Conservation (phyloP, 2,329 filamentous ascomycete species). For the Rhynchosporium agropyri region DNA sequence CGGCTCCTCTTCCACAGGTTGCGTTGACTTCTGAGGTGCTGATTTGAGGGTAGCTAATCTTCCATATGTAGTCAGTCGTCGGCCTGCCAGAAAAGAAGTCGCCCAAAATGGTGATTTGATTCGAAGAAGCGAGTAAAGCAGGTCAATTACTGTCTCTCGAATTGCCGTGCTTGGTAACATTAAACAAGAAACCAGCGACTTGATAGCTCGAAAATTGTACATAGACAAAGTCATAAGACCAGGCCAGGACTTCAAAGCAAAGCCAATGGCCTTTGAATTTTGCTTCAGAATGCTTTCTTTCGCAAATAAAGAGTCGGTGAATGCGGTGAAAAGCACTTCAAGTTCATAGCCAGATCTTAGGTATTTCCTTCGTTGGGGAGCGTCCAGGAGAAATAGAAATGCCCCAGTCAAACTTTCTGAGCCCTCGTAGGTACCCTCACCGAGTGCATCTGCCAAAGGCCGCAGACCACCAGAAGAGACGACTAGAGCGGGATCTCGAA, state of each 20-base stretch:
- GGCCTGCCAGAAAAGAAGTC: conserved; percentile 89
- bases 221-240: conserved; percentile 86
- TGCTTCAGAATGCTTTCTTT: conserved; percentile 71
- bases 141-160: conserved; percentile 80
- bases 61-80: conserved; percentile 94
- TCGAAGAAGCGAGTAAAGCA: conserved; percentile 77
- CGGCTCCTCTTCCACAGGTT: conserved; percentile 63
- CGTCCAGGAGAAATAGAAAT: conserved; percentile 89
- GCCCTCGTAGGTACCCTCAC: conserved; percentile 88
- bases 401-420: conserved; percentile 85
- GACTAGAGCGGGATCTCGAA: conserved; percentile 80
- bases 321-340: conserved; percentile 86
- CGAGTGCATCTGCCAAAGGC: conserved; percentile 86
- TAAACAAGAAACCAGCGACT: conserved; percentile 72
- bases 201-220: conserved; percentile 82
- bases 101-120: conserved; percentile 97
- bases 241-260: conserved; percentile 89
- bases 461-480: conserved; percentile 83
- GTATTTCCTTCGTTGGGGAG: conserved; percentile 77
- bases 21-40: conserved; percentile 51
- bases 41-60: conserved; percentile 83
- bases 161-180: conserved; percentile 58
- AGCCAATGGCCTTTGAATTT: conserved; percentile 90
- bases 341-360: conserved; percentile 88
- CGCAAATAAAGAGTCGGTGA: conserved; percentile 78